Evolutionary conservation across 768 basidiomycete genomes (phyloP).

Genomic region (Hypholoma sublateritium): DNA sequence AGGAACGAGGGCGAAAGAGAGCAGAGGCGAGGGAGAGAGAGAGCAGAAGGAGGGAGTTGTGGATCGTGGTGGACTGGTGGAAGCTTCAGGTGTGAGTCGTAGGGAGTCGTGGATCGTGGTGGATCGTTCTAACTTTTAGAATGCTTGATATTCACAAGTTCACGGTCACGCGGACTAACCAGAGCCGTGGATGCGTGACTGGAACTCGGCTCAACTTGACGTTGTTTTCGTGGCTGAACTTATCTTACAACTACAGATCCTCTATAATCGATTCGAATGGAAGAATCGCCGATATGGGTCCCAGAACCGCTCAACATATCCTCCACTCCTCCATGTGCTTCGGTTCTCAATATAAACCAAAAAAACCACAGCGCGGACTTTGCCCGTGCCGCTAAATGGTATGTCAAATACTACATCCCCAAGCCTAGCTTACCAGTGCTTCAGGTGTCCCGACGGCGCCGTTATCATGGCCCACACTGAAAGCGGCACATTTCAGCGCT

Average conservation of each 20-base stretch:
- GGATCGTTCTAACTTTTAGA: background rate
- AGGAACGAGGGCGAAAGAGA: too few relatives aligned
- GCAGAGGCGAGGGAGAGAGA: too few relatives aligned
- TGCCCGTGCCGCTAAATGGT: slow-evolving; percentile 20
- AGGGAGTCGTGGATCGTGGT: background rate
- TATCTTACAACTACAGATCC: too few relatives aligned
- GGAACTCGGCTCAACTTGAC: too few relatives aligned
- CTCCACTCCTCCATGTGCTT: slow-evolving; percentile 15
- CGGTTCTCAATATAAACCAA: slow-evolving; percentile 1
- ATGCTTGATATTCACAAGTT: too few relatives aligned
- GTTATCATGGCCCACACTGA: slow-evolving; percentile 69
- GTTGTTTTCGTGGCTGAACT: too few relatives aligned
- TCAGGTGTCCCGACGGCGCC: slow-evolving; percentile 78
- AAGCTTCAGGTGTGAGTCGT: too few relatives aligned
- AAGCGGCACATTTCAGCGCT: slow-evolving; percentile 60
- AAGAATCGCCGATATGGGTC: background rate
- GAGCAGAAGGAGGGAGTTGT: too few relatives aligned
- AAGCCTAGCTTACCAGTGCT: background rate
- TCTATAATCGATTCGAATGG: background rate
- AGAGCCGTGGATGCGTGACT: too few relatives aligned
- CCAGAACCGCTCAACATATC: slow-evolving; percentile 18
- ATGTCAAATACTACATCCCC: background rate
- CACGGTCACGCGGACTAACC: too few relatives aligned
- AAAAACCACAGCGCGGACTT: slow-evolving; percentile 8
- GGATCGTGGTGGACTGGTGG: too few relatives aligned